These are phyloP conservation scores for Gossypium anomalum DNA, from an alignment of 345 rosid species.

Conservation along the genomic window DNA sequence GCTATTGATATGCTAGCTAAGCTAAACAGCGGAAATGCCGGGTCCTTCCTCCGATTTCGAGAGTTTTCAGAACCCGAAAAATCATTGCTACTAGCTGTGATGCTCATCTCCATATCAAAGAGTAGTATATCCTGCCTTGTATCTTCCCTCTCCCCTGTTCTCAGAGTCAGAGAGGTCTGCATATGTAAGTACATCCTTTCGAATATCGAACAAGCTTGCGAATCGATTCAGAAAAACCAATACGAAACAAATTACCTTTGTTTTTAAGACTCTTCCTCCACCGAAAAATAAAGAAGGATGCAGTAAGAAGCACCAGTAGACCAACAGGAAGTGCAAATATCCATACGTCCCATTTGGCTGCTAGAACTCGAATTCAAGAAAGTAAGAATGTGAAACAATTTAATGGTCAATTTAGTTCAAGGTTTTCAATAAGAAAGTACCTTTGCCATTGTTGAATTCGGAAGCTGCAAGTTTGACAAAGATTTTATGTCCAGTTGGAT, in stretches of 20 bases:
- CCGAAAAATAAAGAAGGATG: slow-evolving; percentile 3
- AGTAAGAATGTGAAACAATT: not conserved
- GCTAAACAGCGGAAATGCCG: slow-evolving; percentile 21
- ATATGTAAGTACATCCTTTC: not conserved
- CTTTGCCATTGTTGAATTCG: slow-evolving; percentile 13
- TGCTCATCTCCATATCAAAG: slow-evolving; percentile 15
- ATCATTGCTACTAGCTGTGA: not conserved
- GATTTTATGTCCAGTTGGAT: not conserved
- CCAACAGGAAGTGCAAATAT: not conserved
- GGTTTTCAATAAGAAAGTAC: not conserved
- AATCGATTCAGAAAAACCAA: not conserved
- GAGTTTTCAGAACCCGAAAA: not conserved
- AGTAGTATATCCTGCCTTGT: slow-evolving; percentile 18
- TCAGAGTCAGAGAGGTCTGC: not conserved
- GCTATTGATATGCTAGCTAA: slow-evolving; percentile 22
- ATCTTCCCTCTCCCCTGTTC: not conserved
- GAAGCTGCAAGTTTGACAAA: slow-evolving; percentile 18
- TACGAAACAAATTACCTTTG: slow-evolving; percentile 1
- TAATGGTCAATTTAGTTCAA: not conserved
- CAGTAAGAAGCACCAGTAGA: not conserved
- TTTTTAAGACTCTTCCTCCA: slow-evolving; percentile 11
- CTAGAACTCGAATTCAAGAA: slow-evolving; percentile 3
- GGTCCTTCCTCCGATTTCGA: not conserved
- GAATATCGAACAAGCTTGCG: not conserved
- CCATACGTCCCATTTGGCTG: not conserved